Base-by-base conservation (phyloP, 2,329 filamentous ascomycete genomes). In the Scedosporium apiospermum region DNA sequence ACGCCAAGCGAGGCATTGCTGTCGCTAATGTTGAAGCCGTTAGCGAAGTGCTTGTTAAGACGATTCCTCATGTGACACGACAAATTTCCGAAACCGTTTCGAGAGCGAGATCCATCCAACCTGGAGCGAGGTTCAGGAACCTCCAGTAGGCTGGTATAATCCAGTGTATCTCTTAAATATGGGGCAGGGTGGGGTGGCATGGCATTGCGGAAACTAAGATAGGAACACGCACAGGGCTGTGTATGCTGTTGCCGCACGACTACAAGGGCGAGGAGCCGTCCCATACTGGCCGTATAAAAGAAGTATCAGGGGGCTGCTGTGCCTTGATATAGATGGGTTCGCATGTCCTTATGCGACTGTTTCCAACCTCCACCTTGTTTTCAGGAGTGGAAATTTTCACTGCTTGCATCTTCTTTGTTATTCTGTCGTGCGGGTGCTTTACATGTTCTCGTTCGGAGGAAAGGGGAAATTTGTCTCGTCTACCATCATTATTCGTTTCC, bases 81-180 rank as follows among this genome's bases (percentile, higher is more conserved):
- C 53, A 49, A 16, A 18, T 62, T 12, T 7, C 55, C 65, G 60
- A 14, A 63, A 21, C 27, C 18, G 30, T 61, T 23, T 67, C 59
- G 62, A 65, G 30, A 64, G 60, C 51, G 68, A 67, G 41, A 61
- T 63, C 34, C 57, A 58, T 44, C 46, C 44, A 16, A 65, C 64
- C 26, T 49, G 61, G 26, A 41, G 51, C 62, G 61, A 68, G 65
- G 67, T 69, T 65, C 61, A 55, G 60, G 44, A 38, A 38, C 12
- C 14, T 58, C 16, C 12, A 55, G 23, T 27, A 55, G 51, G 51
- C 51, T 12, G 23, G 51, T 7, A 49, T 9, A 23, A 1, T 9
- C 10, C 4, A 38, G 34, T 9, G 34, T 38, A 12, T 38, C 34
- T 38, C 30, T 12, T 12, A 38, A 38, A 12, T 12, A 38, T 38